These are phyloP conservation scores for Piper longum DNA, from an alignment of 164 flowering plant genomes.

Conservation along the genomic window DNA sequence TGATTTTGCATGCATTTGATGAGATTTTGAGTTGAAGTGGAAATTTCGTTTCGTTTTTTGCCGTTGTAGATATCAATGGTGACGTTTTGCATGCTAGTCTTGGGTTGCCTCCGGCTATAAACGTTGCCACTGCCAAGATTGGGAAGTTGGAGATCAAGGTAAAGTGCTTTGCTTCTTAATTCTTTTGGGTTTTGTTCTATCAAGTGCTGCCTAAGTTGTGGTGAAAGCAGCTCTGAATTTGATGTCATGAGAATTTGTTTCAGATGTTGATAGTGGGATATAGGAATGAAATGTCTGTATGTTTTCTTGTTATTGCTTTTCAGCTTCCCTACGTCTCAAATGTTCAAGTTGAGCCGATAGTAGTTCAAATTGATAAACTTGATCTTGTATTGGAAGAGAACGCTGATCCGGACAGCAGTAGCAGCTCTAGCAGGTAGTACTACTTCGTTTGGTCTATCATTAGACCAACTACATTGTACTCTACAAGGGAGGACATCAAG, in stretches of 20 bases:
- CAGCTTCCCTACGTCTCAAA: constrained; percentile 81
- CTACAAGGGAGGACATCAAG: too few relatives aligned
- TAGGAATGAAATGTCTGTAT: not conserved
- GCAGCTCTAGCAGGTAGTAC: constrained; percentile 39
- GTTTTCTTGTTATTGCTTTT: not conserved
- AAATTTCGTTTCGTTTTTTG: not conserved
- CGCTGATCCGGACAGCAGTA: constrained; percentile 31
- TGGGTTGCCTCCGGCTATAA: constrained; percentile 84
- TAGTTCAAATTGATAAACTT: constrained; percentile 77
- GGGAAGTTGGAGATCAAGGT: constrained; percentile 82
- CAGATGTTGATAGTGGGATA: not conserved
- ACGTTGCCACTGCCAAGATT: constrained; percentile 70
- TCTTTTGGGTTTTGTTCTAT: not conserved
- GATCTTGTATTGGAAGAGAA: constrained; percentile 92
- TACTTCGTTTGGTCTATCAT: not conserved
- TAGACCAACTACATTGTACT: not conserved
- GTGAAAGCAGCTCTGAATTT: not conserved
- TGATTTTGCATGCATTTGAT: not conserved
- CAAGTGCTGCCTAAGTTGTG: not conserved
- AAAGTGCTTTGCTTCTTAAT: not conserved
- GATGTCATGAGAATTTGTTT: too few relatives aligned
- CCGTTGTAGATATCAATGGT: constrained; percentile 65
- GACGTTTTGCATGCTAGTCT: constrained; percentile 87
- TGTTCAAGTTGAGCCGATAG: constrained; percentile 85
- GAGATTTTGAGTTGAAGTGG: not conserved